phyloP scores from a whole-genome alignment of 352 stramenopile species.

The Phytophthora ramorum region DNA sequence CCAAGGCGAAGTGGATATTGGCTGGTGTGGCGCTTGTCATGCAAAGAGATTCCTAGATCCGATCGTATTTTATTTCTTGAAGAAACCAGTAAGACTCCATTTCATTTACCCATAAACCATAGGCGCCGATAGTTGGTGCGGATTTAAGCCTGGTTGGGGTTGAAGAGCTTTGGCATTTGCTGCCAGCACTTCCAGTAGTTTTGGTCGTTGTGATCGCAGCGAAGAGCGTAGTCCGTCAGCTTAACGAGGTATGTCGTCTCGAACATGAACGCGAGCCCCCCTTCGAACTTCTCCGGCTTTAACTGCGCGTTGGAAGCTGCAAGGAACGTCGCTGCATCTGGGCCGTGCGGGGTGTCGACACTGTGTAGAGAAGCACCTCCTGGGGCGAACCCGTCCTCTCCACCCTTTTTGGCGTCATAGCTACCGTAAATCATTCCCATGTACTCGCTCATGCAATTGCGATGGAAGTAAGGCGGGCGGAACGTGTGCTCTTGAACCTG shows the following conservation, averaged over 20 bases:
- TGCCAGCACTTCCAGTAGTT: conserved; percentile 96
- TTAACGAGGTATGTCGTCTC: conserved; percentile 94
- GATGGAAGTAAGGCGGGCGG: conserved; percentile 95
- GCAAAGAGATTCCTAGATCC: conserved; percentile 88
- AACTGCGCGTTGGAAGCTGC: conserved; percentile 85
- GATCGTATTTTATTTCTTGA: conserved; percentile 4
- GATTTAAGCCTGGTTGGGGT: conserved; percentile 44
- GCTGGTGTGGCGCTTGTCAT: conserved; percentile 94
- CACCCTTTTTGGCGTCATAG: conserved; percentile 96
- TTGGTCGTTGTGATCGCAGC: conserved; percentile 86
- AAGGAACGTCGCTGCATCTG: conserved; percentile 93
- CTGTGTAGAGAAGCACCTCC: conserved; percentile 94
- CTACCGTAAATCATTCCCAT: conserved; percentile 97
- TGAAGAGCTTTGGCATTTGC: conserved; percentile 90
- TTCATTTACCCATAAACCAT: background rate
- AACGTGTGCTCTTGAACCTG: conserved; percentile 92
- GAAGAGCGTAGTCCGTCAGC: conserved; percentile 89
- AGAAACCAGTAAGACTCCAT: conserved; percentile 3
- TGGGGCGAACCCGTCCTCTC: conserved; percentile 89
- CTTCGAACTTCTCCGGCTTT: conserved; percentile 91
- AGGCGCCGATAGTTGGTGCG: background rate
- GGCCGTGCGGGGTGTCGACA: conserved; percentile 92
- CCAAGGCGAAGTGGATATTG: conserved; percentile 93
- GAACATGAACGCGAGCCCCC: conserved; percentile 98
- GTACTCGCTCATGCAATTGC: conserved; percentile 98